A percentile compares a stretch with the other conserved stretches of the same genome.
phyloP scores from a whole-genome alignment of 495 filamentous ascomycete genomes.

The Penicillium simplicissimum region DNA sequence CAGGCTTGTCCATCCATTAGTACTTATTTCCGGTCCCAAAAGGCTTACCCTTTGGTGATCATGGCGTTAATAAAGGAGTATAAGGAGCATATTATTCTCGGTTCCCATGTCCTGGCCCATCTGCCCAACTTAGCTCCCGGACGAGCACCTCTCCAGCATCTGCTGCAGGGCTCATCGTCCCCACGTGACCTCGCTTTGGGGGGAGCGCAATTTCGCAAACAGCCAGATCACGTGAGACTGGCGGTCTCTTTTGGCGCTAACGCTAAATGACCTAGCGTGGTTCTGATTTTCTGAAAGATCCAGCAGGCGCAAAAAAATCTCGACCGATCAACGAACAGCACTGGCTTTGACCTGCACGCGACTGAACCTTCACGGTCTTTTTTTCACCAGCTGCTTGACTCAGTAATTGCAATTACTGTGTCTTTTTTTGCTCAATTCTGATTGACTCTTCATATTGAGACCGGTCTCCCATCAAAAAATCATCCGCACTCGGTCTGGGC shows the following conservation, averaged over 20 bases:
- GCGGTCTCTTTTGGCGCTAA: conserved; percentile 25
- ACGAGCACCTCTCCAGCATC: neutral
- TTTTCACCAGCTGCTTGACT: conserved; percentile 26
- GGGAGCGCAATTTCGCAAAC: neutral
- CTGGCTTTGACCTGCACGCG: conserved; percentile 38
- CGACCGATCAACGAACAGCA: conserved; percentile 49
- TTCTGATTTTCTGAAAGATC: conserved; percentile 51
- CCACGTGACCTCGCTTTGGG: conserved; percentile 40
- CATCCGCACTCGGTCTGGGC: conserved; percentile 25
- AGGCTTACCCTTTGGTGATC: neutral
- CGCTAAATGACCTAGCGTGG: conserved; percentile 33
- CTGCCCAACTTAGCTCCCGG: neutral
- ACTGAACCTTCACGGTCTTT: conserved; percentile 31
- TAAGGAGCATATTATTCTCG: neutral
- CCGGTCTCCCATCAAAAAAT: conserved; percentile 21
- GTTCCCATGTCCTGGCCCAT: neutral
- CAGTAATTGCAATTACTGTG: conserved; percentile 16
- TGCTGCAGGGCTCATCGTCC: conserved; percentile 28
- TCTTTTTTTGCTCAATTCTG: conserved; percentile 13
- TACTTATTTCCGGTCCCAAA: conserved; percentile 1
- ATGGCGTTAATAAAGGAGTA: conserved; percentile 16
- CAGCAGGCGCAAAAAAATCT: conserved; percentile 49
- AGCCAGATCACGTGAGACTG: conserved; percentile 34
- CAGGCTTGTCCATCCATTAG: conserved; percentile 13
- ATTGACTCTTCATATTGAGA: conserved; percentile 18